Evolutionary conservation across 108 stramenopile genomes (phyloP), one percentile per base, ranked within the genome.

Genomic region (Skeletonema potamos): DNA sequence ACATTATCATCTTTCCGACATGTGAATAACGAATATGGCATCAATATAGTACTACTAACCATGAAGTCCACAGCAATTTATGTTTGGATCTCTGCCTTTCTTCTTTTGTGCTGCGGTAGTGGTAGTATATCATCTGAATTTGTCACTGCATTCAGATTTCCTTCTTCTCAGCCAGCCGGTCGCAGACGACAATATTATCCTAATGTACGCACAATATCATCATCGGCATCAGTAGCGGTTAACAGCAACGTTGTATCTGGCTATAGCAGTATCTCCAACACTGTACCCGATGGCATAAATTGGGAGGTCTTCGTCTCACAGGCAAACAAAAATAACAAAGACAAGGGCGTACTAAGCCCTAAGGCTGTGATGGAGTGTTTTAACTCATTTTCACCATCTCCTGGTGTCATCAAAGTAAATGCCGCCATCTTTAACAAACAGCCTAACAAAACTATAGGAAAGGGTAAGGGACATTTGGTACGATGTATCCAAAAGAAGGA

Each of bases 271-370:
- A 41, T 13, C 2, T 13, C 13, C 39, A 41, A 10, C 46, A 48
- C 3, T 48, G 15, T 6, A 22, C 46, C 20, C 17, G 15, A 15
- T 4, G 46, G 20, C 20, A 48, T 48, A 18, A 20, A 17, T 20
- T 94, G 92, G 92, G 70, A 85, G 51, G 87, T 94, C 0, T 94
- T 89, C 33, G 90, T 94, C 5, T 89, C 87, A 73, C 82, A 89
- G 63, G 82, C 89, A 32, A 54, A 28, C 46, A 88, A 77, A 54
- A 55, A 77, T 44, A 86, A 82, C 12, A 77, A 87, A 64, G 92
- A 91, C 59, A 85, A 86, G 29, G 87, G 86, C 30, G 82, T 71
- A 22, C 56, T 64, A 33, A 68, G 87, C 11, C 76, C 88, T 10
- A 64, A 71, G 4, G 43, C 60, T 2, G 34, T 79, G 27, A 66